Conservation (phyloP, 2,329 filamentous ascomycete genomes). For the Exutisphaerella laricina region DNA sequence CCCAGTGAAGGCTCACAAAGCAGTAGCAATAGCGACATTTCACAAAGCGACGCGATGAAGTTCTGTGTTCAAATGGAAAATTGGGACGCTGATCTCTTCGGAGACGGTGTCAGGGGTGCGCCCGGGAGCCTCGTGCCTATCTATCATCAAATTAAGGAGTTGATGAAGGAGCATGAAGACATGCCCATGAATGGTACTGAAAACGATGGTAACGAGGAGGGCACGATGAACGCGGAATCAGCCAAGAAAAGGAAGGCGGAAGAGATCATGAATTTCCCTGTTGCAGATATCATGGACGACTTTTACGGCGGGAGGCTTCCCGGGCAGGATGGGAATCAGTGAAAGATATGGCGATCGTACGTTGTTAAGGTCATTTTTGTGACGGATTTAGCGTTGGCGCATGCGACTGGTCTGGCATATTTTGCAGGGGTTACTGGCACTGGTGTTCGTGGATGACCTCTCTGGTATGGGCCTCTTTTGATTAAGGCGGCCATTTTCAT, state of each 20-base stretch:
- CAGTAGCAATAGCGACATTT: slow-evolving; percentile 37
- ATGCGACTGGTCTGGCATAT: too few relatives aligned
- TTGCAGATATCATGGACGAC: slow-evolving; percentile 12
- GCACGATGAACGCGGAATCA: neutral
- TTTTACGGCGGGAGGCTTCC: slow-evolving; percentile 3
- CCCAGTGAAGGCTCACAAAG: slow-evolving; percentile 27
- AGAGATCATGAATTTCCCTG: slow-evolving; percentile 13
- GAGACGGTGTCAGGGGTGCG: slow-evolving; percentile 14
- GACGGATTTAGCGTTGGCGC: too few relatives aligned
- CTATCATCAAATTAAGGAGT: slow-evolving; percentile 19
- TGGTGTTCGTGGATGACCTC: too few relatives aligned
- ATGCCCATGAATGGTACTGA: slow-evolving; percentile 11
- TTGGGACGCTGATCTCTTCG: slow-evolving; percentile 14
- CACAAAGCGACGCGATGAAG: slow-evolving; percentile 26
- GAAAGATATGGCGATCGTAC: neutral
- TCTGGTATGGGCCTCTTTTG: too few relatives aligned
- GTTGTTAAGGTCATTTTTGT: too few relatives aligned
- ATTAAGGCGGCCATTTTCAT: too few relatives aligned
- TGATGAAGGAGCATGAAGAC: slow-evolving; percentile 19
- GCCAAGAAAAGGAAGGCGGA: slow-evolving; percentile 21
- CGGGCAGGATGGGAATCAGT: neutral
- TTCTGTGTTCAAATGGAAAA: slow-evolving; percentile 19
- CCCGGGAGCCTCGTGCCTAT: slow-evolving; percentile 19
- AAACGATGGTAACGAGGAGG: slow-evolving; percentile 5
- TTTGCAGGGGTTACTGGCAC: too few relatives aligned